A percentile compares a stretch with the other conserved stretches of the same genome.
These are phyloP conservation scores for Dioszegia hungarica DNA, from an alignment of 768 basidiomycete species.

Conservation along the genomic window DNA sequence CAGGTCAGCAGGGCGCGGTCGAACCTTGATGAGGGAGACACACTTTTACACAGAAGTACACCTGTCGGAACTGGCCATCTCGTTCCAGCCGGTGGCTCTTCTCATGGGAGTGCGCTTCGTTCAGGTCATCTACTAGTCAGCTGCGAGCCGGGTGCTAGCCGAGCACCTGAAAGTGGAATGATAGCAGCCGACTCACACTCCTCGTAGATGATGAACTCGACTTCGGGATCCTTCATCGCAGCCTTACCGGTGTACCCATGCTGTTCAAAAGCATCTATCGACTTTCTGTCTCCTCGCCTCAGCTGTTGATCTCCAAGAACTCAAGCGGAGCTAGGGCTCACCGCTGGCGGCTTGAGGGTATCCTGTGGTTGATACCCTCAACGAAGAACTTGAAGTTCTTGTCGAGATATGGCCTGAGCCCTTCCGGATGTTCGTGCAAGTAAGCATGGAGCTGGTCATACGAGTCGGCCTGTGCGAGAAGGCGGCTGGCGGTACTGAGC, in stretches of 20 bases:
- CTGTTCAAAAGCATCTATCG: constrained; percentile 76
- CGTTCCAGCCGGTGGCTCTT: constrained; percentile 10
- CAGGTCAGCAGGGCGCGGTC: background rate
- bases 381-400: constrained; percentile 79
- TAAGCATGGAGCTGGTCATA: constrained; percentile 67
- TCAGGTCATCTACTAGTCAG: too few relatives aligned
- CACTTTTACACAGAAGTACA: constrained; percentile 45
- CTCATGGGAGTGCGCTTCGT: too few relatives aligned
- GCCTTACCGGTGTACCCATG: constrained; percentile 79
- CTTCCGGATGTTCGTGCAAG: constrained; percentile 57
- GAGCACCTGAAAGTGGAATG: background rate
- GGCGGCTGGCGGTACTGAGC: constrained; percentile 67
- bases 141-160: too few relatives aligned
- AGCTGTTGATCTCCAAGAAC: background rate
- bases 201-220: constrained; percentile 71
- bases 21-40: background rate
- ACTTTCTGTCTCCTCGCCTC: constrained; percentile 16
- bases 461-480: constrained; percentile 64
- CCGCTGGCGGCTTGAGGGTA: constrained; percentile 14
- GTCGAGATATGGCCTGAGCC: constrained; percentile 55
- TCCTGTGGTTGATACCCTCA: constrained; percentile 51
- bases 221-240: constrained; percentile 71
- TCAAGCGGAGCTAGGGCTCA: constrained; percentile 2
- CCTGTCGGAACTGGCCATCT: constrained; percentile 31
- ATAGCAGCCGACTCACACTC: constrained; percentile 76